phyloP scores from a whole-genome alignment of 805 yeast species.

The Saccharomycopsis babjevae region DNA sequence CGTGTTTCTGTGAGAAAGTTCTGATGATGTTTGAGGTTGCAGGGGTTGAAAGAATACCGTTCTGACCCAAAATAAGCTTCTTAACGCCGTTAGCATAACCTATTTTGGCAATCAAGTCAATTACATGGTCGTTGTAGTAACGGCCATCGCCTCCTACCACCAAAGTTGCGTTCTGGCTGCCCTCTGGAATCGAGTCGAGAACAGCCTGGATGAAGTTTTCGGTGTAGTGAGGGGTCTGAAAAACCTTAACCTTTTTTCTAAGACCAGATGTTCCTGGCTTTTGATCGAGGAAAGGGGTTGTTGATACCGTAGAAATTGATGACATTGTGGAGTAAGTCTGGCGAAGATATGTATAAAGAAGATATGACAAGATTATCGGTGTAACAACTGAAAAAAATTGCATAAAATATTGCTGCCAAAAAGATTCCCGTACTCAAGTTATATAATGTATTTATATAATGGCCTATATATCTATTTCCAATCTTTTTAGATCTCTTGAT shows the following conservation, averaged over 20 bases:
- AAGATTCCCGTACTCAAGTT: too few species aligned
- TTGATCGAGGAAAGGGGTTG: slow-evolving; percentile 78
- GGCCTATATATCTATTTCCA: too few species aligned
- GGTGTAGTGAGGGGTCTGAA: slow-evolving; percentile 70
- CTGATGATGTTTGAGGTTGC: slow-evolving; percentile 94
- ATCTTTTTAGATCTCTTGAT: too few species aligned
- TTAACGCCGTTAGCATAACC: slow-evolving; percentile 87
- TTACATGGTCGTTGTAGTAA: slow-evolving; percentile 72
- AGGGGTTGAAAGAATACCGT: slow-evolving; percentile 88
- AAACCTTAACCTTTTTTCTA: slow-evolving; percentile 81
- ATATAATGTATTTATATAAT: too few species aligned
- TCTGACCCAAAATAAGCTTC: slow-evolving; percentile 76
- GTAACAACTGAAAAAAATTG: not conserved
- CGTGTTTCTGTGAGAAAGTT: slow-evolving; percentile 35
- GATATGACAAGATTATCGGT: not conserved
- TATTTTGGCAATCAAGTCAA: slow-evolving; percentile 71
- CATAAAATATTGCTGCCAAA: too few species aligned
- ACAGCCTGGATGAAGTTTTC: slow-evolving; percentile 91
- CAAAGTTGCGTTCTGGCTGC: slow-evolving; percentile 57
- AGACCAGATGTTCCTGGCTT: slow-evolving; percentile 98
- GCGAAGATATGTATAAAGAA: not conserved
- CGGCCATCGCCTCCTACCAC: slow-evolving; percentile 98
- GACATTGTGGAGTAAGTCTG: slow-evolving; percentile 8
- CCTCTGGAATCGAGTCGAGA: slow-evolving; percentile 83
- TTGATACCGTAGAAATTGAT: slow-evolving; percentile 32